Conservation (phyloP, 371 early-diverging fungal genomes). For the Cokeromyces recurvatus region DNA sequence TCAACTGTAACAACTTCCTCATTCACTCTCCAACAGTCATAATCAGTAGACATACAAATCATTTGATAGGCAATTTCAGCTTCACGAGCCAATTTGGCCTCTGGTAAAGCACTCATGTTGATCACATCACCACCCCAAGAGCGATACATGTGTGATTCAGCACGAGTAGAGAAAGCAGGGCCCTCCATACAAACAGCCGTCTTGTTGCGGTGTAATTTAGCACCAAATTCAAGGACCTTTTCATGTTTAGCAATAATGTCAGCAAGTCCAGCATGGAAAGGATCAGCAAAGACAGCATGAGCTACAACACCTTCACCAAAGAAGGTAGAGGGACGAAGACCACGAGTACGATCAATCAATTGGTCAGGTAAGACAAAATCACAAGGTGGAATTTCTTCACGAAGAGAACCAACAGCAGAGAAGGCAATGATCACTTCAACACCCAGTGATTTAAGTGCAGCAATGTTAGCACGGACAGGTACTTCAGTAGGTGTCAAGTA, state of each 20-base stretch:
- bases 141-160: slow-evolving; percentile 95
- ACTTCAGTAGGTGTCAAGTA: slow-evolving; percentile 86
- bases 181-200: slow-evolving; percentile 97
- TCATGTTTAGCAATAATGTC: slow-evolving; percentile 63
- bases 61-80: slow-evolving; percentile 97
- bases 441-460: slow-evolving; percentile 92
- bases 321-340: slow-evolving; percentile 78
- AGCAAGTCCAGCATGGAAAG: slow-evolving; percentile 80
- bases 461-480: slow-evolving; percentile 94
- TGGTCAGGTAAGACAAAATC: slow-evolving; percentile 94
- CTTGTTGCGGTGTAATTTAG: slow-evolving; percentile 70
- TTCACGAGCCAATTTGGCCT: slow-evolving; percentile 95
- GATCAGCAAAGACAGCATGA: slow-evolving; percentile 92
- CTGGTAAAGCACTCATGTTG: slow-evolving; percentile 96
- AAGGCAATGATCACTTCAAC: slow-evolving; percentile 91
- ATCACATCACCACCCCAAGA: slow-evolving; percentile 90
- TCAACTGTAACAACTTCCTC: slow-evolving; percentile 92
- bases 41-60: slow-evolving; percentile 99
- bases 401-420: slow-evolving; percentile 90
- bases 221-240: slow-evolving; percentile 36
- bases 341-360: slow-evolving; percentile 96
- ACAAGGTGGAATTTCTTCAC: slow-evolving; percentile 89
- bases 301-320: slow-evolving; percentile 91
- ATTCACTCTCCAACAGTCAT: slow-evolving; percentile 94
- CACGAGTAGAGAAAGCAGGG: slow-evolving; percentile 94